Base-by-base conservation (phyloP, 768 basidiomycete genomes). In the Mycena alexandri region DNA sequence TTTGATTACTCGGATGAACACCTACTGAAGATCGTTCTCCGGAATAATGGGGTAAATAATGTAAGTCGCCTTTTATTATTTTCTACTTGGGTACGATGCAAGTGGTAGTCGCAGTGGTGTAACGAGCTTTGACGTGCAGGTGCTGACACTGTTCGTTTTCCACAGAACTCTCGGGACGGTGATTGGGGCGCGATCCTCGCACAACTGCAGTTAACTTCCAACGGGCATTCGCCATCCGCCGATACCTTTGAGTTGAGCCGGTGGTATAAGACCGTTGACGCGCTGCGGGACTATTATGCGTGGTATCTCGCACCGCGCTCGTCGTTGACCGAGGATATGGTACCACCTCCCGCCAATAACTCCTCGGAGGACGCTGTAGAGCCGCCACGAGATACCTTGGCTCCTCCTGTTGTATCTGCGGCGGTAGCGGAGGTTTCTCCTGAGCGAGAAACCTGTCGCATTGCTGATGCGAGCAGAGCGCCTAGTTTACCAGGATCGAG, bases 161-260 rank as follows among this genome's bases (percentile, higher is more conserved):
- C 2, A 29, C 46, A 60, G 52, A 6, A 4, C 25, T 41, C 51
- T 43, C 22, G 2, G 33, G 11, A 34, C 19, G 25, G 17, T 7
- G 29, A 29, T 6, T 67, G 68, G 68, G 60, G 59, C 48, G 25
- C 14, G 16, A 61, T 69, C 22, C 63, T 65, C 33, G 58, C 63
- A 5, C 25, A 56, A 17, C 43, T 69, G 34, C 43, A 51, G 54
- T 10, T 69, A 14, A 14, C 38, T 9, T 38, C 47, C n/a, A n/a
- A n/a, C n/a, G n/a, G n/a, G 21, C 29, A n/a, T n/a, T n/a, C 42
- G 25, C 22, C 25, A 16, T 5, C 6, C 14, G 7, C 10, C 7
- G n/a, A 42, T 24, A n/a, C 21, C 0, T 22, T 54, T 34, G 3
- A 14, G 24, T 13, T 53, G 12, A 46, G 44, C 17, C 25, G 3